A percentile compares a stretch with the other conserved stretches of the same genome.
phyloP scores from a whole-genome alignment of 78 protist species.

The Cavenderia fasciculata region DNA sequence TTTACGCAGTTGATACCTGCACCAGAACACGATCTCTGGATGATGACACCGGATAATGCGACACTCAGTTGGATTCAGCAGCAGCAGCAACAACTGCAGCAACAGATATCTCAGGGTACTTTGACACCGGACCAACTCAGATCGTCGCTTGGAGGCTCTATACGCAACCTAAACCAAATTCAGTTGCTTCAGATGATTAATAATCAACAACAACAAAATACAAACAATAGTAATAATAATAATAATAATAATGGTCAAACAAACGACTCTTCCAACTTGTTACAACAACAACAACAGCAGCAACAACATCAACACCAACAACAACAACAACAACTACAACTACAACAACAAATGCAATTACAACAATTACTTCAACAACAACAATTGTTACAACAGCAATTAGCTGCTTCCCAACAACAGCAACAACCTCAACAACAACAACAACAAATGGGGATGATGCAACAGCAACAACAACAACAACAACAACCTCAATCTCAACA shows the following conservation, averaged over 20 bases:
- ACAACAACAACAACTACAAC: background rate
- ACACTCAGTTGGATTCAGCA: background rate
- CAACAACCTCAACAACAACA: background rate
- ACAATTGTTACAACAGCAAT: background rate
- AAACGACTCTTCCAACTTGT: too few species aligned
- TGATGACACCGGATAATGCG: conserved; percentile 6
- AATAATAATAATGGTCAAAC: too few species aligned
- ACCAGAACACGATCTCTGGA: conserved; percentile 61
- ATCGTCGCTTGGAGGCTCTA: too few species aligned
- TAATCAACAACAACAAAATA: too few species aligned
- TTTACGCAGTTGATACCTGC: conserved; percentile 58
- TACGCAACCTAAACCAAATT: too few species aligned
- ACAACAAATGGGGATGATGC: background rate
- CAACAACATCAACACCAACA: background rate
- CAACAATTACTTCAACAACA: conserved; percentile 19
- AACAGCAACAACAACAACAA: background rate
- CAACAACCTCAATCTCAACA: background rate
- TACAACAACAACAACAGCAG: conserved; percentile 9
- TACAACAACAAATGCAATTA: background rate
- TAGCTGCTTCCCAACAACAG: background rate
- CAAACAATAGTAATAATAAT: background rate
- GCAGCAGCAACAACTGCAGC: background rate
- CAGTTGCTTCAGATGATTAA: too few species aligned
- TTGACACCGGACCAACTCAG: too few species aligned
- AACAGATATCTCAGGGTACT: background rate